Conservation (phyloP, 352 stramenopile genomes). For the Blastocystis sp. region DNA sequence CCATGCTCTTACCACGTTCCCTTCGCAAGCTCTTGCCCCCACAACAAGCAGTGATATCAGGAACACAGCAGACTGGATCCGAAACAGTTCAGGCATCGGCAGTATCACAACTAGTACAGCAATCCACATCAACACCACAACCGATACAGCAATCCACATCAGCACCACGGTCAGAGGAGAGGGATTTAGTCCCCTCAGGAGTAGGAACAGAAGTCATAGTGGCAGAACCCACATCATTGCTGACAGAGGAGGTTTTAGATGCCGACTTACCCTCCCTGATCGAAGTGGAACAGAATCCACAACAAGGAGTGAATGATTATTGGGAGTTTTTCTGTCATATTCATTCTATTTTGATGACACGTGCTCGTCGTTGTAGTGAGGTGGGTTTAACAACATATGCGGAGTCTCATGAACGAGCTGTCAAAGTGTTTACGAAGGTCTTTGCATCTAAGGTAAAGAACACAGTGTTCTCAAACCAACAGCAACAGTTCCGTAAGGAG, state of each 20-base stretch:
- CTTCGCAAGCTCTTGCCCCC: not conserved
- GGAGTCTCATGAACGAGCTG: not conserved
- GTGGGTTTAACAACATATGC: not conserved
- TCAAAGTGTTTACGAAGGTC: not conserved
- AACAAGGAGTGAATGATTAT: constrained; percentile 11
- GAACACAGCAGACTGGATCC: not conserved
- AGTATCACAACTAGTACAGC: too few relatives aligned
- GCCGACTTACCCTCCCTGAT: not conserved
- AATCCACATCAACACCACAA: too few relatives aligned
- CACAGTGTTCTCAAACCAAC: not conserved
- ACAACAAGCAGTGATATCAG: not conserved
- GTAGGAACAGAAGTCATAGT: not conserved
- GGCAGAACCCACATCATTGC: not conserved
- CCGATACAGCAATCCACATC: too few relatives aligned
- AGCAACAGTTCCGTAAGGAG: not conserved
- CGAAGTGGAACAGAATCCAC: constrained; percentile 16
- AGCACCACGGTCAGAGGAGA: too few relatives aligned
- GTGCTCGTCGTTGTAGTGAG: not conserved
- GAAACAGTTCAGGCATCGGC: too few relatives aligned
- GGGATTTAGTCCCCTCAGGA: too few relatives aligned
- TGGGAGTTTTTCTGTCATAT: constrained; percentile 36
- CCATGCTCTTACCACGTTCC: not conserved
- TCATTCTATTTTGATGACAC: not conserved
- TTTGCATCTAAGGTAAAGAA: constrained; percentile 2
- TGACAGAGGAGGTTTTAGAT: not conserved